These are phyloP conservation scores for Bisporella sp. DNA, from an alignment of 2,329 filamentous ascomycete genomes.

Conservation along the genomic window DNA sequence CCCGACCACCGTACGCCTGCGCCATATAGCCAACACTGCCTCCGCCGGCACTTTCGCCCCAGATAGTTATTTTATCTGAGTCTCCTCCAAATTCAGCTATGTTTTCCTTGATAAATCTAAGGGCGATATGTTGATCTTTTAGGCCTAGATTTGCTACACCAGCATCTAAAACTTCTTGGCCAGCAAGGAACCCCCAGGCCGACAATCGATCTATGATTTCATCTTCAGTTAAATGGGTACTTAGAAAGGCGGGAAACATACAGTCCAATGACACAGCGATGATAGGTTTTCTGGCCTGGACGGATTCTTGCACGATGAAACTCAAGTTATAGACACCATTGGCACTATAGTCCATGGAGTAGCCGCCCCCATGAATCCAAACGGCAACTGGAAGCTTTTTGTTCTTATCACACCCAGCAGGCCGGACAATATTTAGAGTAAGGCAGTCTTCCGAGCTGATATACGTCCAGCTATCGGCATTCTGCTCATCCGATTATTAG, in stretches of 20 bases:
- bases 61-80: constrained; percentile 31
- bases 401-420: background rate
- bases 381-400: background rate
- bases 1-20: constrained; percentile 43
- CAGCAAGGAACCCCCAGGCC: constrained; percentile 60
- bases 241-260: too few relatives aligned
- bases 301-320: background rate
- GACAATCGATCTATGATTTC: constrained; percentile 54
- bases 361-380: background rate
- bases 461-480: background rate
- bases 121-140: constrained; percentile 49
- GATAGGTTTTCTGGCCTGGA: background rate
- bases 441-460: background rate
- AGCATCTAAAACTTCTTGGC: constrained; percentile 40
- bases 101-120: constrained; percentile 53
- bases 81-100: constrained; percentile 39
- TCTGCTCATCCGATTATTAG: too few relatives aligned
- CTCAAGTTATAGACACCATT: background rate
- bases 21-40: constrained; percentile 34
- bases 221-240: too few relatives aligned
- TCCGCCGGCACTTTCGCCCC: constrained; percentile 36
- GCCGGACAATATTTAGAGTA: background rate
- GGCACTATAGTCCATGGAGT: background rate
- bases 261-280: background rate
- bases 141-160: constrained; percentile 56